Conservation (phyloP, 2,329 filamentous ascomycete species). For the Aspergillus carbonarius region DNA sequence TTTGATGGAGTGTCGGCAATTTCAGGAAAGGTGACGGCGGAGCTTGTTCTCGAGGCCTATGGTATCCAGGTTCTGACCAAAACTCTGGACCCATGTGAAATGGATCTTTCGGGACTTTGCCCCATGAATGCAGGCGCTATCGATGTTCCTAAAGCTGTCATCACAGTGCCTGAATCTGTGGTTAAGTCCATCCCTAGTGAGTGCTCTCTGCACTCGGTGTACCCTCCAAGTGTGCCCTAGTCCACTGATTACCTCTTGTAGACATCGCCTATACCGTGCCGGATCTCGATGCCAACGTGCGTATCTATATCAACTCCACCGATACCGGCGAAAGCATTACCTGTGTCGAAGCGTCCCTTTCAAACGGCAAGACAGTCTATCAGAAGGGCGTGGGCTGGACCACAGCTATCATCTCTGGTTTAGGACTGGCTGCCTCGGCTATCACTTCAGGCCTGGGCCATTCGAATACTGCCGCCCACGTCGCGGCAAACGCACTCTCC, state of each 20-base stretch:
- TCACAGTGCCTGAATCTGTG: slow-evolving; percentile 58
- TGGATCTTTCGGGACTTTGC: slow-evolving; percentile 71
- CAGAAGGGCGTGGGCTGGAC: slow-evolving; percentile 85
- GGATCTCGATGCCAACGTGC: slow-evolving; percentile 83
- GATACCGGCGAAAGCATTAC: slow-evolving; percentile 66
- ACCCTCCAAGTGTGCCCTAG: not conserved
- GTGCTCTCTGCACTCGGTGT: slow-evolving; percentile 18
- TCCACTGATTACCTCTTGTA: slow-evolving; percentile 24
- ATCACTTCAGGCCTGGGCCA: slow-evolving; percentile 88
- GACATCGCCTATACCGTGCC: slow-evolving; percentile 85
- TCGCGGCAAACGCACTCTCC: slow-evolving; percentile 90
- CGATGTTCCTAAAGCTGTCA: slow-evolving; percentile 66
- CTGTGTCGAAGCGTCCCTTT: slow-evolving; percentile 83
- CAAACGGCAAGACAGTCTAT: slow-evolving; percentile 90
- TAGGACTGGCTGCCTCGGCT: slow-evolving; percentile 80
- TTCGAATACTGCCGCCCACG: slow-evolving; percentile 90
- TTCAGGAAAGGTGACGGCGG: slow-evolving; percentile 32
- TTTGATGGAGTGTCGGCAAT: slow-evolving; percentile 76
- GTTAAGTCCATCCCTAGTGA: slow-evolving; percentile 66
- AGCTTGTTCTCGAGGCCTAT: slow-evolving; percentile 77
- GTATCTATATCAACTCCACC: slow-evolving; percentile 74
- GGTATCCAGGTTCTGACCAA: slow-evolving; percentile 70
- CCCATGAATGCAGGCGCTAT: slow-evolving; percentile 87
- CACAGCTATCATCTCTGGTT: slow-evolving; percentile 80
- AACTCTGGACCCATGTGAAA: slow-evolving; percentile 73